phyloP scores from a whole-genome alignment of 108 stramenopile genomes.

The Cyclotella kingstonii region DNA sequence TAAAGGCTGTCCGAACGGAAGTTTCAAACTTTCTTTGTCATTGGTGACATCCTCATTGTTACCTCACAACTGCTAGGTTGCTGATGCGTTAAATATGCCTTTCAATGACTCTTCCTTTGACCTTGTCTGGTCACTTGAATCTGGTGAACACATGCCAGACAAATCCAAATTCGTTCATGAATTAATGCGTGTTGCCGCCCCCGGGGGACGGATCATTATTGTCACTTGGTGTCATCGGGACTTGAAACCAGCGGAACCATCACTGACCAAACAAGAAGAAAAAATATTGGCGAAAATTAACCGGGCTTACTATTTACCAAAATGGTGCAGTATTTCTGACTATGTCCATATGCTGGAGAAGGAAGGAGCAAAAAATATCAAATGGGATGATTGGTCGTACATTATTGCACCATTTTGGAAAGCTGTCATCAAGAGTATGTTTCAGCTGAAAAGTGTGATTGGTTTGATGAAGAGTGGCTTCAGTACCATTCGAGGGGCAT shows the following conservation, averaged over 20 bases:
- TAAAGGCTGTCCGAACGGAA: too few relatives aligned
- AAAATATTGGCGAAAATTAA: conserved; percentile 81
- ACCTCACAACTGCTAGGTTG: too few relatives aligned
- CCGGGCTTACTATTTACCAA: conserved; percentile 87
- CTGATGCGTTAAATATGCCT: conserved; percentile 91
- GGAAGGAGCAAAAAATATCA: conserved; percentile 64
- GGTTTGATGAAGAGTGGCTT: conserved; percentile 80
- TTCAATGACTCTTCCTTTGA: conserved; percentile 88
- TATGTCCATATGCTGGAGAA: conserved; percentile 75
- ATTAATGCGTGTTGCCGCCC: conserved; percentile 77
- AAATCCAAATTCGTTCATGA: conserved; percentile 89
- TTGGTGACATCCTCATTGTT: too few relatives aligned
- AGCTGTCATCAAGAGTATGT: conserved; percentile 83
- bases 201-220: conserved; percentile 84
- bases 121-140: conserved; percentile 93
- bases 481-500: conserved; percentile 76
- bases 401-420: conserved; percentile 95
- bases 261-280: conserved; percentile 72
- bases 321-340: conserved; percentile 83
- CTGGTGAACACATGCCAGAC: conserved; percentile 97
- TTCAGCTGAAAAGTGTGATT: conserved; percentile 67
- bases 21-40: too few relatives aligned
- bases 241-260: conserved; percentile 71
- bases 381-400: conserved; percentile 87
- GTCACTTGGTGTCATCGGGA: conserved; percentile 96